Percentiles rank a stretch among this genome's conserved stretches.
phyloP scores from a whole-genome alignment of 768 basidiomycete species.

The Piloderma croceum region DNA sequence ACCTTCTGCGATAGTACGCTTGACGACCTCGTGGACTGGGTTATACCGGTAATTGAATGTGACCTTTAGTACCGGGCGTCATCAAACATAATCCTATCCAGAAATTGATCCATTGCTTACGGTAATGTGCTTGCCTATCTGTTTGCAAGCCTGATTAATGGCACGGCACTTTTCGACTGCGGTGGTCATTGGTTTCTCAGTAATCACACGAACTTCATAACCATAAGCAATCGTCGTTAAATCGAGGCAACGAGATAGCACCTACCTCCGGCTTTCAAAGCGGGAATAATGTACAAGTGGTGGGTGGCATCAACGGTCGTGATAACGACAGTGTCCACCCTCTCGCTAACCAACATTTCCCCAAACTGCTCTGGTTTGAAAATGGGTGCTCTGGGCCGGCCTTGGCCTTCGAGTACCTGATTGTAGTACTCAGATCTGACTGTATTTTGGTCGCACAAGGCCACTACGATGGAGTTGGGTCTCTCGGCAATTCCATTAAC shows the following conservation, averaged over 20 bases:
- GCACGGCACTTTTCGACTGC: slow-evolving; percentile 41
- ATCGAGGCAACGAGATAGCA: background rate
- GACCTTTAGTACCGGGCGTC: background rate
- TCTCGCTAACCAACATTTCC: slow-evolving; percentile 41
- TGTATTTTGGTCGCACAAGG: slow-evolving; percentile 42
- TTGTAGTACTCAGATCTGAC: slow-evolving; percentile 43
- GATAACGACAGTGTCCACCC: slow-evolving; percentile 42
- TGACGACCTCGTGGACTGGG: slow-evolving; percentile 45
- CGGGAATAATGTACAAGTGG: slow-evolving; percentile 41
- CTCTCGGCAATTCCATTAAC: slow-evolving; percentile 41
- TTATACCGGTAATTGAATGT: slow-evolving; percentile 31
- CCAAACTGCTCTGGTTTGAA: slow-evolving; percentile 36
- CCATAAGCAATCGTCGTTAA: background rate
- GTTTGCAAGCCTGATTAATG: slow-evolving; percentile 40
- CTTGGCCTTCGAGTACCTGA: slow-evolving; percentile 33
- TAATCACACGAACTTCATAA: slow-evolving; percentile 38
- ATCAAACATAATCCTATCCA: slow-evolving; percentile 18
- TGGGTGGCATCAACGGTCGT: slow-evolving; percentile 46
- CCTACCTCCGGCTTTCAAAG: slow-evolving; percentile 37
- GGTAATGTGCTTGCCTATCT: slow-evolving; percentile 36
- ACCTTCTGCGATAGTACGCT: slow-evolving; percentile 39
- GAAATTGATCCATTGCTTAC: slow-evolving; percentile 42
- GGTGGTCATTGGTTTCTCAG: slow-evolving; percentile 54
- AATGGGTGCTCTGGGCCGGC: slow-evolving; percentile 33
- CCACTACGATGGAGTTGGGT: slow-evolving; percentile 36